Conservation (phyloP, 441 rosid species). For the Euphorbia celastroides region DNA sequence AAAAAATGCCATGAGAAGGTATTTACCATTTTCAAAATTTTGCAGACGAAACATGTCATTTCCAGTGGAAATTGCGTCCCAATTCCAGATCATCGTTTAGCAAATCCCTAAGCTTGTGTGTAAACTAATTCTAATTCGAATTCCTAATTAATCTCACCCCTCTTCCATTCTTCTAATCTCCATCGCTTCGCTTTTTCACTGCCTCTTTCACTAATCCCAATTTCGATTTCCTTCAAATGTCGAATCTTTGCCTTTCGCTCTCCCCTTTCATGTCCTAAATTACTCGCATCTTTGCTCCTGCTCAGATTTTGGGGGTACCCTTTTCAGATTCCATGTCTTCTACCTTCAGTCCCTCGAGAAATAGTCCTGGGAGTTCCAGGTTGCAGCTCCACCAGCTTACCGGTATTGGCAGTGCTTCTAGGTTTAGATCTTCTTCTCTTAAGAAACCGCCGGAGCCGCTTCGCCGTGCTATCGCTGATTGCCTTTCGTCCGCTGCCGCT, state of each 20-base stretch:
- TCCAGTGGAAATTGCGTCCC: no score
- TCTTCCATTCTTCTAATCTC: background rate
- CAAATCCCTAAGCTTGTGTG: no score
- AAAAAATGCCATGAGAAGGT: no score
- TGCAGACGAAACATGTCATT: no score
- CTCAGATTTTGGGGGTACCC: constrained; percentile 1
- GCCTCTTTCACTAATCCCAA: constrained; percentile 4
- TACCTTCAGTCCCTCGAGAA: constrained; percentile 53
- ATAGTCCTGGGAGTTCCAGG: constrained; percentile 58
- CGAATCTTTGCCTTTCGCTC: background rate
- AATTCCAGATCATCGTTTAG: no score
- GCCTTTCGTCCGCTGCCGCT: constrained; percentile 55
- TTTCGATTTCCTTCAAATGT: constrained; percentile 12
- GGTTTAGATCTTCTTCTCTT: constrained; percentile 76
- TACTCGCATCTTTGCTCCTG: background rate
- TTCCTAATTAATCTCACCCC: background rate
- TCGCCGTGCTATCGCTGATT: constrained; percentile 89
- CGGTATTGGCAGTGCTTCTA: constrained; percentile 37
- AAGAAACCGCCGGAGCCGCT: constrained; percentile 97
- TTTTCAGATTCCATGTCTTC: constrained; percentile 32
- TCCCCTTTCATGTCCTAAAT: background rate
- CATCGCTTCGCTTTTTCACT: constrained; percentile 4
- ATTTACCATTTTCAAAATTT: no score
- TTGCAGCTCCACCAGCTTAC: constrained; percentile 34
- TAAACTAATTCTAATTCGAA: no score